Evolutionary conservation across 2,329 filamentous ascomycete genomes (phyloP), one percentile per base, ranked within the genome.

Genomic region (Aspergillus eucalypticola): DNA sequence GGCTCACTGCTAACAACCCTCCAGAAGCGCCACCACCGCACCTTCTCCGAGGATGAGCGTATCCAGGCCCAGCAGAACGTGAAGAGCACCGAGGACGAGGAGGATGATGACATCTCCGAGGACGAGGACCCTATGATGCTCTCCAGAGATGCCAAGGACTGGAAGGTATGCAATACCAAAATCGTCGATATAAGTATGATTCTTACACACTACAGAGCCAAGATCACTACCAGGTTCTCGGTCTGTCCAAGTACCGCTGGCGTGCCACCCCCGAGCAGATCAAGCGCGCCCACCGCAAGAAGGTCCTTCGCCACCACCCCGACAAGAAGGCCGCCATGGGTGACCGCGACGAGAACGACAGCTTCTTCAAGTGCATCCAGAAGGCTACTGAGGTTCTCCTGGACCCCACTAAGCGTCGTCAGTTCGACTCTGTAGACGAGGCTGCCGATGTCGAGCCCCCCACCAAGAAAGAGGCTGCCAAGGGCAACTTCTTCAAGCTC

Each of bases 301-400:
- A 99, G 90, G 95, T 99, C 67, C 90, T 99, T 67, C 94, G 92
- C 82, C 95, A 99, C 79, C 95, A 99, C 80, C 95, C 95, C 64
- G 95, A 99, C 79, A 99, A 99, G 89, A 96, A 96, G 83, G 95
- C 96, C 15, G 95, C 95, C 27, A 86, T 89, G 51, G 95, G 95
- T 63, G 86, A 87, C 71, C 86, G 87, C 69, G 93, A 98, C 72
- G 94, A 81, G 71, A 79, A 97, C 79, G 95, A 99, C 79, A 91
- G 90, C 78, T 99, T 99, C 85, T 99, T 99, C 90, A 99, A 99
- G 86, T 99, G 96, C 80, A 99, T 99, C 78, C 96, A 99, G 78
- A 97, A 97, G 80, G 95, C 95, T 60, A 94, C 90, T 71, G 95
- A 99, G 73, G 86, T 98, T 55, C 90, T 99, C 17, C 86, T 92